phyloP scores from a whole-genome alignment of 768 basidiomycete species.

The Aureoboletus auriporus region DNA sequence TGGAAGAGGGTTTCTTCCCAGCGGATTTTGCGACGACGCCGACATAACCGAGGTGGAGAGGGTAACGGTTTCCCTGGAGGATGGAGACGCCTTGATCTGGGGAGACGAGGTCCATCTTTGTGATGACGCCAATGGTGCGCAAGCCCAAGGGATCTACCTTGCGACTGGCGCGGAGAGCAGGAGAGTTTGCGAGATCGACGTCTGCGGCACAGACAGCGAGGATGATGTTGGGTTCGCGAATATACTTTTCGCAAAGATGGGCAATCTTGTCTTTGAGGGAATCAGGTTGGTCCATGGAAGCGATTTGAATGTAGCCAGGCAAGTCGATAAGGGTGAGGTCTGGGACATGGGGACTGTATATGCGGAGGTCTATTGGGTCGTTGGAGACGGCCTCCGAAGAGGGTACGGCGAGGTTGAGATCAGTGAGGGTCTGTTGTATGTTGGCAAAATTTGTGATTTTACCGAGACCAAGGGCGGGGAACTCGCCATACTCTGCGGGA shows the following conservation, averaged over 20 bases:
- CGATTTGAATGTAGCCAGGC: constrained; percentile 94
- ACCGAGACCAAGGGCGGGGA: constrained; percentile 84
- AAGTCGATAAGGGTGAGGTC: constrained; percentile 97
- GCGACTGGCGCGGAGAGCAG: constrained; percentile 88
- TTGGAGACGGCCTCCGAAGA: constrained; percentile 87
- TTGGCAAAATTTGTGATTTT: constrained; percentile 88
- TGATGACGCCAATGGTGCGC: constrained; percentile 95
- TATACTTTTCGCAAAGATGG: constrained; percentile 89
- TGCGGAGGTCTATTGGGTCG: constrained; percentile 94
- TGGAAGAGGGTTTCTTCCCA: constrained; percentile 48
- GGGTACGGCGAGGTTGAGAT: constrained; percentile 92
- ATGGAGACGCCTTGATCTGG: constrained; percentile 80
- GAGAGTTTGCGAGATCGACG: constrained; percentile 97
- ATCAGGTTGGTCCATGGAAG: constrained; percentile 94
- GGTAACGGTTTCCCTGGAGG: constrained; percentile 87
- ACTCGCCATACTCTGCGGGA: constrained; percentile 85
- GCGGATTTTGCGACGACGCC: constrained; percentile 89
- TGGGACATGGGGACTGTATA: constrained; percentile 93
- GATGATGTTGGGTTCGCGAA: constrained; percentile 99
- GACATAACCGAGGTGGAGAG: constrained; percentile 95
- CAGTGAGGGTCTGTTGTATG: constrained; percentile 89
- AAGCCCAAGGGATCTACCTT: constrained; percentile 93
- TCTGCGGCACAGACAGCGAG: constrained; percentile 99
- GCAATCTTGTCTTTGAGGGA: constrained; percentile 91
- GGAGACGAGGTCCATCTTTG: constrained; percentile 97